A percentile compares a stretch with the other conserved stretches of the same genome.
Evolutionary conservation across 1,139 yeast species (phyloP).

Genomic region (Pichia norvegensis): DNA sequence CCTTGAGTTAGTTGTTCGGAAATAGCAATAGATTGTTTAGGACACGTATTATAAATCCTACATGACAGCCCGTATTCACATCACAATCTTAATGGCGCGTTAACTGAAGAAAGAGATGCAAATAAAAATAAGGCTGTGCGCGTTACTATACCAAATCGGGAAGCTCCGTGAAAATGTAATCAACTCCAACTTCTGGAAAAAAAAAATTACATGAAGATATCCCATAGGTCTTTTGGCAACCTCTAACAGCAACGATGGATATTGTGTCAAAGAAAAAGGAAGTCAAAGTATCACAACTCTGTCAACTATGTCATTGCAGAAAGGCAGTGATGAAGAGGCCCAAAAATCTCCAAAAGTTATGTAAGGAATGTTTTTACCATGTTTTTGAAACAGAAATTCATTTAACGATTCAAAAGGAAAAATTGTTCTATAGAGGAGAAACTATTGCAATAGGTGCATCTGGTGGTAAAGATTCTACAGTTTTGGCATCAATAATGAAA

Average conservation of each 20-base stretch:
- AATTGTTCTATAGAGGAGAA: slow-evolving; percentile 73
- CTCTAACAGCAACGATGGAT: neutral
- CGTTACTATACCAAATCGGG: neutral
- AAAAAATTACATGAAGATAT: neutral
- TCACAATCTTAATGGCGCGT: too few species aligned
- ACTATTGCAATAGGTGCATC: slow-evolving; percentile 95
- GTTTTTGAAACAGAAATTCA: slow-evolving; percentile 96
- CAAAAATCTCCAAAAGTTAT: slow-evolving; percentile 82
- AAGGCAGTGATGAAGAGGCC: slow-evolving; percentile 90
- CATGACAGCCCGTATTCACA: neutral
- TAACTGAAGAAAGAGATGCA: too few species aligned
- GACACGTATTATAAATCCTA: neutral
- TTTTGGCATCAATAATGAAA: slow-evolving; percentile 80
- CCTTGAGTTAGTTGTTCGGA: neutral
- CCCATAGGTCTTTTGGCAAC: too few species aligned
- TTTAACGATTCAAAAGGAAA: slow-evolving; percentile 67
- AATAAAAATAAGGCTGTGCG: neutral
- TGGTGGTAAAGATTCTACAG: slow-evolving; percentile 98
- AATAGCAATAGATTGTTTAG: neutral
- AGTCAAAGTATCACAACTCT: slow-evolving; percentile 30
- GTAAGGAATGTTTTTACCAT: slow-evolving; percentile 81
- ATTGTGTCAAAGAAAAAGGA: slow-evolving; percentile 12
- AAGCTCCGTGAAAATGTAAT: neutral
- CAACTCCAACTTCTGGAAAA: neutral
- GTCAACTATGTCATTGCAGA: slow-evolving; percentile 81